Base-by-base conservation (phyloP, 805 yeast species). In the Ogataea angusta region DNA sequence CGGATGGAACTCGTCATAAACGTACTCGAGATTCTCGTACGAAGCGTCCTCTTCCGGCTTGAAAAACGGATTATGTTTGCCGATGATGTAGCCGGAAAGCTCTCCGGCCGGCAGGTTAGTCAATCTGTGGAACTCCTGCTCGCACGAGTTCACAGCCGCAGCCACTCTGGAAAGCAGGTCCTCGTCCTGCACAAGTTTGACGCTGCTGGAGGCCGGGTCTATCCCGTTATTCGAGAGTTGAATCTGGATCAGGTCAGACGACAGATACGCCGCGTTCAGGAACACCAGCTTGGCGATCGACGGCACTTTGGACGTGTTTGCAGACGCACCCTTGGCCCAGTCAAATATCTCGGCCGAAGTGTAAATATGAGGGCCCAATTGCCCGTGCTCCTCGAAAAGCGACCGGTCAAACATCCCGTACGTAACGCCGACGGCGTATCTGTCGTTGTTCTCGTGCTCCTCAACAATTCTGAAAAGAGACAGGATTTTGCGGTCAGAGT, bases 381-480 rank as follows among this genome's bases (percentile, higher is more conserved):
- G 16, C 25, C 5, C 39, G 12, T 46, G 47, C 3, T 44, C 47
- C 1, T 54, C 58, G 43, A 83, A 76, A n/a, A 77, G 56, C 0
- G 70, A 43, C 15, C 66, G 64, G 45, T 79, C 82, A 60, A 84
- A 82, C 71, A 76, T 68, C 7, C 66, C 68, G 55, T 90, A 91
- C 0, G 55, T 62, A 46, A 82, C 88, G 15, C 91, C 93, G 21
- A 87, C 90, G 1, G 87, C 85, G 56, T 81, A 81, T 43, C 70
- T 70, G 22, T 69, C 79, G 40, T 75, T 76, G 48, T 77, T 78
- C 26, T 76, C 85, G 53, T 80, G 76, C 39, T 85, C 95, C 24
- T 77, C 77, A 8, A 88, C 96, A 16, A 83, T 66, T 62, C 97
- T 77, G 57, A 85, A 90, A 21, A 89, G 64, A 0, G 91, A 70